Base-by-base conservation (phyloP, 1,284 basidiomycete species). In the Ceraceosorus guamensis region DNA sequence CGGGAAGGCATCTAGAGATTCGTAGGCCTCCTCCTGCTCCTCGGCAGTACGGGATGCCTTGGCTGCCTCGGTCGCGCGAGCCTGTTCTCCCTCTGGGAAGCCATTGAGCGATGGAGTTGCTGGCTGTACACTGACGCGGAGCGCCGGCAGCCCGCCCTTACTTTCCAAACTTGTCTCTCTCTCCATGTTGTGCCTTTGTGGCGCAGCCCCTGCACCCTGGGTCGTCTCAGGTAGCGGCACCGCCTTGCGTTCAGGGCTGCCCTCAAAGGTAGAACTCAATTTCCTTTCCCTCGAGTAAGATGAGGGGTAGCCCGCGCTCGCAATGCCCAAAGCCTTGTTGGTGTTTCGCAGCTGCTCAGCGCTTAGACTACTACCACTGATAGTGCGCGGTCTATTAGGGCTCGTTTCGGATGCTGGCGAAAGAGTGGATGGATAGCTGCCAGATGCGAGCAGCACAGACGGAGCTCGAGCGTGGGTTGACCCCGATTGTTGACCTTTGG, bases 51-150 rank as follows among this genome's bases (percentile, higher is more conserved):
- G 41, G 41, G 13, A 13, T 13, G 13, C 41, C 41, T 13, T 43
- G 41, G 41, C 41, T 24, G 11, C 45, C 14, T 46, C 45, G 45
- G 10, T 52, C 13, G 50, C 16, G n/a, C 50, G 16, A 13, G 50
- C 50, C n/a, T n/a, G n/a, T 14, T 46, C 14, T 6, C 41, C 50
- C 11, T 41, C 39, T 11, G 39, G 16, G 39, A 41, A 41, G 39
- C 39, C 16, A 16, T 16, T 41, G 39, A 11, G 10, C 39, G 16
- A 16, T 16, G 39, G 39, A 11, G 39, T 41, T 11, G 39, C 39
- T 11, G 39, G 11, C 3, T 41, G 39, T 11, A 41, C 16, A 16
- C 16, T 11, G 11, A 41, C 39, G 39, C 11, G 11, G 39, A 41
- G 39, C 39, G 39, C 10, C 39, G 39, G 39, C 39, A 41, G 39